Conservation (phyloP, 176 grass and related monocot genomes). For the Saccharum spontaneum region DNA sequence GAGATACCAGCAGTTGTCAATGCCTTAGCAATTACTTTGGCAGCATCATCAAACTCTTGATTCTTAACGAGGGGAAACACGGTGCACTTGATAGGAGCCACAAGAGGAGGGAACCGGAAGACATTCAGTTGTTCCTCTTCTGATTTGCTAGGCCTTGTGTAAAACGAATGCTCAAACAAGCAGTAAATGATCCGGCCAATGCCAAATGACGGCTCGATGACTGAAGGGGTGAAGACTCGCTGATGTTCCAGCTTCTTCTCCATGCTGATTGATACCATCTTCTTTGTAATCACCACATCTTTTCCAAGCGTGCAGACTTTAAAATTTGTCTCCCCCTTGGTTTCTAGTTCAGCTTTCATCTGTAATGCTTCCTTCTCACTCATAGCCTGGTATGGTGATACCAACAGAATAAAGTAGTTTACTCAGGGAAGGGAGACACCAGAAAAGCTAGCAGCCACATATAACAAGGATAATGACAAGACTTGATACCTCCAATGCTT, state of each 20-base stretch:
- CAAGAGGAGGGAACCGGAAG: slow-evolving; percentile 71
- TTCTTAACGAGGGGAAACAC: slow-evolving; percentile 78
- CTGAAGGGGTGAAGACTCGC: slow-evolving; percentile 75
- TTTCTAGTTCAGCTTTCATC: slow-evolving; percentile 67
- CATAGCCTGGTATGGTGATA: slow-evolving; percentile 50
- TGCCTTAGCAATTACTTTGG: slow-evolving; percentile 57
- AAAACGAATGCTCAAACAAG: slow-evolving; percentile 80
- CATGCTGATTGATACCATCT: slow-evolving; percentile 75
- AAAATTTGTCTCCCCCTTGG: slow-evolving; percentile 56
- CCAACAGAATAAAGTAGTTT: slow-evolving; percentile 3
- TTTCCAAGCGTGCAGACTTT: slow-evolving; percentile 65
- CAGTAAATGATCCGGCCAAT: slow-evolving; percentile 84
- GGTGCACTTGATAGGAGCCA: slow-evolving; percentile 86
- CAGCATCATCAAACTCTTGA: slow-evolving; percentile 60
- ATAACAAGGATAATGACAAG: background rate
- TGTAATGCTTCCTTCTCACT: slow-evolving; percentile 69
- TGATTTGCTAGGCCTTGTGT: slow-evolving; percentile 71
- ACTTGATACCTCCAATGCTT: slow-evolving; percentile 67
- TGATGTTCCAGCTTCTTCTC: slow-evolving; percentile 87
- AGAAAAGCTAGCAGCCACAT: background rate
- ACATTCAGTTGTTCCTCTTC: slow-evolving; percentile 80
- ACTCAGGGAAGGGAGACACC: background rate
- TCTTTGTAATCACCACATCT: slow-evolving; percentile 62
- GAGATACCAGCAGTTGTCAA: slow-evolving; percentile 61
- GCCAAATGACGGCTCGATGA: slow-evolving; percentile 82